These are phyloP conservation scores for Saccharomyces paradoxus DNA, from an alignment of 805 yeast species.

Conservation along the genomic window DNA sequence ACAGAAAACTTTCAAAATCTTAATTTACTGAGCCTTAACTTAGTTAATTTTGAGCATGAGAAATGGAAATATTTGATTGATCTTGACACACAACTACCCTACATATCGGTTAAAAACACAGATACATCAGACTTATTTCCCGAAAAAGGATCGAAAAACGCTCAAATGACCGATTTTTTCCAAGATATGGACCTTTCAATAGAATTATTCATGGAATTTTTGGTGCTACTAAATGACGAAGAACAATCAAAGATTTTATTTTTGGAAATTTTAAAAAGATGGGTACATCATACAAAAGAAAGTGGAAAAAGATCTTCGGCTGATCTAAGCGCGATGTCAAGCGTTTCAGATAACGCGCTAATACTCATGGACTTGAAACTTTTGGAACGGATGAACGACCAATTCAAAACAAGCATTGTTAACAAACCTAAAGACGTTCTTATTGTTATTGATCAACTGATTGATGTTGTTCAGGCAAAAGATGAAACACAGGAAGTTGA, in stretches of 20 bases:
- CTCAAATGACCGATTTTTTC: constrained; percentile 28
- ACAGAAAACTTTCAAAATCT: constrained; percentile 24
- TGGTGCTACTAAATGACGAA: constrained; percentile 42
- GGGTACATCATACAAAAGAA: constrained; percentile 37
- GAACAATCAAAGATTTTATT: constrained; percentile 41
- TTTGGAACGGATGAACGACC: constrained; percentile 51
- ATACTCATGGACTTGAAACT: constrained; percentile 54
- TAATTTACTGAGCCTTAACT: constrained; percentile 23
- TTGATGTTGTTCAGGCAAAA: constrained; percentile 18
- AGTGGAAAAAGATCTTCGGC: background rate
- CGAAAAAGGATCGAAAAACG: constrained; percentile 1
- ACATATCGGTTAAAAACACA: constrained; percentile 15
- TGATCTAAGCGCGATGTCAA: constrained; percentile 6
- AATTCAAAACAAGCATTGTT: constrained; percentile 44
- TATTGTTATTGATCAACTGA: constrained; percentile 37
- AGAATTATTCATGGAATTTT: constrained; percentile 35
- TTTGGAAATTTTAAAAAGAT: constrained; percentile 44
- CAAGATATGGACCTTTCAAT: constrained; percentile 38
- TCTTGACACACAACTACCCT: constrained; percentile 32
- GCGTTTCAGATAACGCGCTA: constrained; percentile 40
- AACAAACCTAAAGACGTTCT: constrained; percentile 48
- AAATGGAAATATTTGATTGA: constrained; percentile 32
- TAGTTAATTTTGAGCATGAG: constrained; percentile 30
- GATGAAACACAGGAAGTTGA: constrained; percentile 21
- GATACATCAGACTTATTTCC: constrained; percentile 1